These are phyloP conservation scores for Mastigamoeba balamuthi DNA, from an alignment of 78 protist species.

Conservation along the genomic window DNA sequence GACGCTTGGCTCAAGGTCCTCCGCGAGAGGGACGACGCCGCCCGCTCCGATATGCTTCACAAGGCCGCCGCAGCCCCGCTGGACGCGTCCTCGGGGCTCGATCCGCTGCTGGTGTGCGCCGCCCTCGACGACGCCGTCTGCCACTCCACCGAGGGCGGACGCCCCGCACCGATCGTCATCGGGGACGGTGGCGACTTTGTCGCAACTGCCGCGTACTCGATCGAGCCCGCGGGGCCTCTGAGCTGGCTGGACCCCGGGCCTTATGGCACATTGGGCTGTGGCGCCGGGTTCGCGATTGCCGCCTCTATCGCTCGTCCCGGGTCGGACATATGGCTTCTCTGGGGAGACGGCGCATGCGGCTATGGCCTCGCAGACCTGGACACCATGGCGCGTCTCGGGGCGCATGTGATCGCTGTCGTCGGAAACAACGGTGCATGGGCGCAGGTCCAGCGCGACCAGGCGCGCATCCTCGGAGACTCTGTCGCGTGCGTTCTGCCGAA, in stretches of 20 bases:
- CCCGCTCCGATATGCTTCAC: constrained; percentile 6
- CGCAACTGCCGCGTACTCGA: constrained; percentile 52
- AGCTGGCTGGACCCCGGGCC: constrained; percentile 71
- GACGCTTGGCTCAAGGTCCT: constrained; percentile 6
- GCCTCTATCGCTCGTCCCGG: constrained; percentile 39
- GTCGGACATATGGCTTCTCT: constrained; percentile 59
- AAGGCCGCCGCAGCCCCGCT: not conserved
- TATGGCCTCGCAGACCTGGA: constrained; percentile 59
- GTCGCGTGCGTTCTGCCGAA: no score
- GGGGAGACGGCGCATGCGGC: constrained; percentile 73
- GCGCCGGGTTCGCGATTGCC: constrained; percentile 72
- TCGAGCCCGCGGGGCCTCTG: constrained; percentile 60
- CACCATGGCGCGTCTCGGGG: constrained; percentile 43
- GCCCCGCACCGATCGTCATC: constrained; percentile 21
- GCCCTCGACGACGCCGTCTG: constrained; percentile 29
- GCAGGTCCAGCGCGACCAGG: constrained; percentile 52
- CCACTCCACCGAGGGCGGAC: constrained; percentile 10
- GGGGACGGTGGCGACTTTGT: constrained; percentile 79
- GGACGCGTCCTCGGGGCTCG: not conserved
- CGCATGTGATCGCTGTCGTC: constrained; percentile 47
- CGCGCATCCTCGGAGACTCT: no score
- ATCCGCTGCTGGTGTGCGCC: not conserved
- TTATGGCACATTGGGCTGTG: constrained; percentile 69
- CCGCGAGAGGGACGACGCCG: not conserved
- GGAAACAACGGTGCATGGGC: constrained; percentile 76